Evolutionary conservation across 805 yeast species (phyloP).

Genomic region (Candida broadrunensis): DNA sequence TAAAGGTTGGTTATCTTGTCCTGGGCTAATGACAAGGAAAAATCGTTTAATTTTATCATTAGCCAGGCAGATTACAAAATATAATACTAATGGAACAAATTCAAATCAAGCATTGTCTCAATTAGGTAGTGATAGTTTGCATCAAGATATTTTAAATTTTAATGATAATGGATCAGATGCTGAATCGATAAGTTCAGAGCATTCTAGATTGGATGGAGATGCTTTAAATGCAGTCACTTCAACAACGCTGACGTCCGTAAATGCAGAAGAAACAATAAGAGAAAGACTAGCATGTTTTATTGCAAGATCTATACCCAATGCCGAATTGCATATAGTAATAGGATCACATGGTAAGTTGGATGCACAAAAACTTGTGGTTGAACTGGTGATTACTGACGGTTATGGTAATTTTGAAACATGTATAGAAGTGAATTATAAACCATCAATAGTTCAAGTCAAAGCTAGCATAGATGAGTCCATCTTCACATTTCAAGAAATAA

Average conservation of each 20-base stretch:
- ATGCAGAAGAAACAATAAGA: constrained; percentile 48
- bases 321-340: constrained; percentile 52
- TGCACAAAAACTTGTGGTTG: constrained; percentile 22
- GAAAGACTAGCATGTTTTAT: constrained; percentile 70
- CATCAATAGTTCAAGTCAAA: constrained; percentile 54
- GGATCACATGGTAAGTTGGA: constrained; percentile 44
- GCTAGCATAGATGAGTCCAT: constrained; percentile 47
- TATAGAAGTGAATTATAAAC: constrained; percentile 55
- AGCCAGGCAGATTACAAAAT: constrained; percentile 63
- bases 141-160: constrained; percentile 20
- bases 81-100: constrained; percentile 13
- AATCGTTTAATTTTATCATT: constrained; percentile 66
- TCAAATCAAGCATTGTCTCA: constrained; percentile 18
- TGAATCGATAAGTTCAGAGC: constrained; percentile 15
- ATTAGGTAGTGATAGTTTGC: constrained; percentile 23
- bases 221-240: constrained; percentile 1
- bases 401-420: constrained; percentile 64
- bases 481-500: constrained; percentile 43
- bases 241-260: constrained; percentile 4
- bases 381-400: constrained; percentile 50
- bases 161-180: constrained; percentile 16
- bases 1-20: constrained; percentile 69
- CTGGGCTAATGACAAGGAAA: constrained; percentile 69
- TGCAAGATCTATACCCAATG: constrained; percentile 60
- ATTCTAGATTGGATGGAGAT: constrained; percentile 4